Conservation (phyloP, 768 basidiomycete genomes). For the Pleurotus tuoliensis region DNA sequence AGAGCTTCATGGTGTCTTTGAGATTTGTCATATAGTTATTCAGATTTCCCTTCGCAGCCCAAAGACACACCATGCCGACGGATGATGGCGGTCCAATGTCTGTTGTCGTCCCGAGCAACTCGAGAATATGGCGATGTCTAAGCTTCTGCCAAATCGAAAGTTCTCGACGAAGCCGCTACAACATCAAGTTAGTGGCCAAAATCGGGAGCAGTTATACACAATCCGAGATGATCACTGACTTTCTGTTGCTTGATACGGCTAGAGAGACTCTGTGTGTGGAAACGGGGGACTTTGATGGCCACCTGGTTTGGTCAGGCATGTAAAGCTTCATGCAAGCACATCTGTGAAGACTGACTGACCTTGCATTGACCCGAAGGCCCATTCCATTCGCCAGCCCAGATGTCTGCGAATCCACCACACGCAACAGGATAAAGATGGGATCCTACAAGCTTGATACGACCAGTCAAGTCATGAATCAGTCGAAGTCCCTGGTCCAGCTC, state of each 20-base stretch:
- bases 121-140: neutral
- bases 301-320: neutral
- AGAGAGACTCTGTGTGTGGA: neutral
- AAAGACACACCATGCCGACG: neutral
- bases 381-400: constrained; percentile 1
- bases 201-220: neutral
- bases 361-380: neutral
- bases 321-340: neutral
- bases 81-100: constrained; percentile 2
- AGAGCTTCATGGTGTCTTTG: neutral
- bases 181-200: neutral
- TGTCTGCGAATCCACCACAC: constrained; percentile 1
- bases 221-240: neutral
- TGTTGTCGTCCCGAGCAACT: neutral
- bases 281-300: constrained; percentile 2
- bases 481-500: neutral
- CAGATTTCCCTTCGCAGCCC: constrained; percentile 4
- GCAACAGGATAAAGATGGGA: neutral
- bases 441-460: neutral
- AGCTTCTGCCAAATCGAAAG: constrained; percentile 3
- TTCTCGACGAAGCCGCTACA: neutral
- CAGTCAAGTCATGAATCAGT: neutral
- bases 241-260: neutral
- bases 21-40: neutral
- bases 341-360: neutral